Evolutionary conservation across 495 filamentous ascomycete species (phyloP), one percentile per base, ranked within the genome.

Genomic region (Penicillium pulvis): DNA sequence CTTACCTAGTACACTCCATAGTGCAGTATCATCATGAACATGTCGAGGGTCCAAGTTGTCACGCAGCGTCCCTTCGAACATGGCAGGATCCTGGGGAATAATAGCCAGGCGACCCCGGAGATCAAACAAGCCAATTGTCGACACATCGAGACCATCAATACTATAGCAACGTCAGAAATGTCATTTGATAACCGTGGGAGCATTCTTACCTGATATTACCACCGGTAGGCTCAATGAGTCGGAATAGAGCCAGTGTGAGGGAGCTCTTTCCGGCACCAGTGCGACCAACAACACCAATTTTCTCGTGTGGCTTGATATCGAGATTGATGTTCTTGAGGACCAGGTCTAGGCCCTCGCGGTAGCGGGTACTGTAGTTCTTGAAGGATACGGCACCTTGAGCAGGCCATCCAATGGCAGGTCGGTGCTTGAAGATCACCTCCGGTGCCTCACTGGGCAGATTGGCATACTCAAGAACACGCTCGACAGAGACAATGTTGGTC

Each of bases 401-500:
- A 51, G 95, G 95, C 95, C 95, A 99, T 71, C 90, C 89, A 61
- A 90, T 88, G 23, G 90, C 85, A 55, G 95, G 93, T 51, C 93
- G 83, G 63, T 89, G 85, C 71, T 91, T 88, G 59, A 89, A 89
- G 58, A 99, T 90, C 57, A 97, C 89, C 64, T 99, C 95, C 23
- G 92, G 91, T 48, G 95, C 94, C 76, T 99, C 95, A 72, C 90
- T 94, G 30, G 94, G 94, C 60, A 98, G 84, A 60, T 84, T 84
- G 55, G 94, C 90, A 72, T 99, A 99, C 75, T 99, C 95, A 57
- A 98, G 87, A 43, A 98, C 91, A 58, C 95, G 88, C 82, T 99
- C 95, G 53, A 99, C 95, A 11, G 95, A 96, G 56, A 99, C 93
- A 60, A 98, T 98, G 75, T 99, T 99, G 39, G 94, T 98, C 80